phyloP scores from a whole-genome alignment of 2,329 filamentous ascomycete species.

The Zalaria obscura region DNA sequence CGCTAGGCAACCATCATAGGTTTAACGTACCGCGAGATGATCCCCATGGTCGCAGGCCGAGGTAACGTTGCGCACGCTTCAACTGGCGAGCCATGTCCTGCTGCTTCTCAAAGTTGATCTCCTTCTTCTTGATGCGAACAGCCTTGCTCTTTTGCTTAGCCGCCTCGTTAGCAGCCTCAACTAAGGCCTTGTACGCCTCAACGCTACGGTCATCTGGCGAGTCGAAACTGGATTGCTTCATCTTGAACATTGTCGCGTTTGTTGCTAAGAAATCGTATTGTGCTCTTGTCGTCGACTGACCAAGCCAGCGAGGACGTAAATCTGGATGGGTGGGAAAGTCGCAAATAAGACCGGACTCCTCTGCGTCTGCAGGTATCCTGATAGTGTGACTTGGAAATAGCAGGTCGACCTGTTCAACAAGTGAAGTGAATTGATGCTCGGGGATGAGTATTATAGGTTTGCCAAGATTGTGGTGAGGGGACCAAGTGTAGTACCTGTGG shows the following conservation, averaged over 20 bases:
- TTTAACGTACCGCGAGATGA: neutral
- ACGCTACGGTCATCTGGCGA: slow-evolving; percentile 20
- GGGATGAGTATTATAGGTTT: slow-evolving; percentile 54
- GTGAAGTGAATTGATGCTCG: slow-evolving; percentile 46
- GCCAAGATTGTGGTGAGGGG: slow-evolving; percentile 12
- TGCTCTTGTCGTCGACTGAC: slow-evolving; percentile 35
- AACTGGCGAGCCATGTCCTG: slow-evolving; percentile 41
- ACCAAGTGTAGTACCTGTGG: slow-evolving; percentile 14
- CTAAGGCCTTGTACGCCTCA: slow-evolving; percentile 38
- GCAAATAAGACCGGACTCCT: slow-evolving; percentile 43
- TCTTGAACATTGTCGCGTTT: slow-evolving; percentile 3
- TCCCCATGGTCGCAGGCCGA: slow-evolving; percentile 46
- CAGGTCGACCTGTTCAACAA: slow-evolving; percentile 51
- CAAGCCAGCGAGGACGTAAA: slow-evolving; percentile 55
- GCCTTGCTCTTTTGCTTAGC: slow-evolving; percentile 35
- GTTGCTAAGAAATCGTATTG: slow-evolving; percentile 24
- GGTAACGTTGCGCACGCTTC: slow-evolving; percentile 52
- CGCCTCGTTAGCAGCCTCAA: slow-evolving; percentile 37
- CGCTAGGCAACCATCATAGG: too few relatives aligned
- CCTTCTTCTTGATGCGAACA: slow-evolving; percentile 34
- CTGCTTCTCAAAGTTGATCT: slow-evolving; percentile 35
- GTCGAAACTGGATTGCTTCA: slow-evolving; percentile 1
- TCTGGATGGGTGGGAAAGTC: slow-evolving; percentile 45
- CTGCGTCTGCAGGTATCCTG: slow-evolving; percentile 40
- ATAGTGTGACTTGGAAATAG: slow-evolving; percentile 38